Evolutionary conservation across 345 rosid species (phyloP).

Genomic region (Heritiera fomes): DNA sequence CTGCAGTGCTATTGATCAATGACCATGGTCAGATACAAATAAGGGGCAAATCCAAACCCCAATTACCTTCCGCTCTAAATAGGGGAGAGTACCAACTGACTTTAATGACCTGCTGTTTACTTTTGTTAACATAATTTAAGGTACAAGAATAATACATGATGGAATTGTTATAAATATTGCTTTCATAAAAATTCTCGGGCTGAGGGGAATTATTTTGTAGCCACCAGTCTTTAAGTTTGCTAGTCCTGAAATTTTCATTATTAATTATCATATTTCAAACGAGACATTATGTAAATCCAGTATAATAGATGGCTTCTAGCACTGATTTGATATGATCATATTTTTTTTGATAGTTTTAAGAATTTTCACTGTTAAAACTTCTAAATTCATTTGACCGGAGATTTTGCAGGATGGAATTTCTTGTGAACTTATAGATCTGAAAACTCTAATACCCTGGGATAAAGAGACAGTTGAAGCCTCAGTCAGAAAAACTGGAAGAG

Average conservation of each 20-base stretch:
- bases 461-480: slow-evolving; percentile 87
- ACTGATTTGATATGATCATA: not conserved
- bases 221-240: not conserved
- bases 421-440: slow-evolving; percentile 84
- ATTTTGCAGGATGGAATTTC: slow-evolving; percentile 79
- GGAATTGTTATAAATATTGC: not conserved
- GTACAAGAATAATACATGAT: not conserved
- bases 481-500: slow-evolving; percentile 81
- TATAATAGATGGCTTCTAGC: not conserved
- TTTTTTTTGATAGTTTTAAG: not conserved
- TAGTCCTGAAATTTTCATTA: not conserved
- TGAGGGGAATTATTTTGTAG: not conserved
- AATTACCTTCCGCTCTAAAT: not conserved
- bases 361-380: not conserved
- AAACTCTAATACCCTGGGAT: slow-evolving; percentile 88
- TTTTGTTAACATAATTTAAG: not conserved
- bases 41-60: not conserved
- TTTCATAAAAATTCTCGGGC: not conserved
- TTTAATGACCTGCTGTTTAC: not conserved
- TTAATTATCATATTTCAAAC: not conserved
- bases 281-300: not conserved
- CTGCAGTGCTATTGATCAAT: not conserved
- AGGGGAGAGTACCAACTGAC: not conserved
- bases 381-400: not conserved
- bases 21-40: not conserved